Evolutionary conservation across 495 filamentous ascomycete species (phyloP), one percentile per base, ranked within the genome.

Genomic region (Aspergillus ostianus): DNA sequence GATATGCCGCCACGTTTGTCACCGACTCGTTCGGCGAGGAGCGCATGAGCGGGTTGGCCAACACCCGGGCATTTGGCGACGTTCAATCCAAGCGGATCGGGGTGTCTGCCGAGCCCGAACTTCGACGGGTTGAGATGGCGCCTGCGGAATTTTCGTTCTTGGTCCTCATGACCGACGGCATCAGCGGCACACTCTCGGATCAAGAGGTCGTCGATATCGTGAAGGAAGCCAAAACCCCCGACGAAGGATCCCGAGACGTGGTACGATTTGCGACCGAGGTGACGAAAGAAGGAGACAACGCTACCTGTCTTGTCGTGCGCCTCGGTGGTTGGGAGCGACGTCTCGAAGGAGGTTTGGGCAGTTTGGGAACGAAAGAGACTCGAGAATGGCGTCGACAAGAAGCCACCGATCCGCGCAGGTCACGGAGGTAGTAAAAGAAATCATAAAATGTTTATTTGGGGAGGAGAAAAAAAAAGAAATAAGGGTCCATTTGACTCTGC

Each of bases 21-120:
- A 96, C 93, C 0, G 94, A 98, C 70, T 94, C 91, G 17, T 98
- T 98, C 67, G 94, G 94, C 66, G 95, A 98, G 72, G 95, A 98
- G 71, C 91, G 94, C 60, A 92, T 98, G 77, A 85, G 85, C 54
- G 92, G 93, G 0, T 84, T 98, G 0, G 94, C 94, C 65, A 98
- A 98, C 75, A 93, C 90, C 9, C 90, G 94, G 6, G 82, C 93
- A 3, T 97, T 98, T 65, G 94, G 94, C 30, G 94, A 98, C 74
- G 89, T 96, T 65, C 83, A 82, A 54, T 89, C 87, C 41, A 98
- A 98, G 72, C 90, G 92, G 49, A 85, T 98, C 45, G 94, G 94
- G 32, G 93, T 98, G 5, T 90, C 86, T 2, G 95, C 94, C 1
- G 94, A 98, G 73, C 94, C 94, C 0, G 93, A 98, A 64, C 84